These are phyloP conservation scores for Cylindrodendrum hubeiense DNA, from an alignment of 2,329 filamentous ascomycete genomes.

Conservation along the genomic window DNA sequence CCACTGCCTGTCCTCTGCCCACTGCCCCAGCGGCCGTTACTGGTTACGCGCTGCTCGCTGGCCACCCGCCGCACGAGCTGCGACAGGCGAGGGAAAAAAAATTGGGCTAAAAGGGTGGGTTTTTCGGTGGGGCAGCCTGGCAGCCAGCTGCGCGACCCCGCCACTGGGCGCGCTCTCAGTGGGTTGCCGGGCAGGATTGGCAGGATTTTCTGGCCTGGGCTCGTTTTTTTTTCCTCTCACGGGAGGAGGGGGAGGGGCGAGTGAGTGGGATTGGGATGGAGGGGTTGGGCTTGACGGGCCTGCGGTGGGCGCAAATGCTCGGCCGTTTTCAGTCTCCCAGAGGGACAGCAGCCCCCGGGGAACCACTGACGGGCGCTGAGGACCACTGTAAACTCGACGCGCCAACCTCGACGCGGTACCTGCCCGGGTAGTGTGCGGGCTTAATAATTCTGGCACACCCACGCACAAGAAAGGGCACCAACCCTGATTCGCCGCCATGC, in stretches of 20 bases:
- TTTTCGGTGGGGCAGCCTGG: conserved; percentile 21
- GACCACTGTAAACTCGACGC: background rate
- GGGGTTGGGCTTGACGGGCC: background rate
- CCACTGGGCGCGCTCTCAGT: conserved; percentile 2
- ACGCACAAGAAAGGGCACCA: conserved; percentile 44
- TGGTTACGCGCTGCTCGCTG: background rate
- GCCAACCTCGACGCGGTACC: background rate
- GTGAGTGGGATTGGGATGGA: conserved; percentile 18
- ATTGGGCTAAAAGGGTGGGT: conserved; percentile 33
- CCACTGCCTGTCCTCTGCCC: too few species aligned
- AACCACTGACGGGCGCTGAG: conserved; percentile 3
- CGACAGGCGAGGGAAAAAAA: conserved; percentile 39
- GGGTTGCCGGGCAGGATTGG: conserved; percentile 3
- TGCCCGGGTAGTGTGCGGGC: conserved; percentile 3
- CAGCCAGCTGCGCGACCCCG: conserved; percentile 18
- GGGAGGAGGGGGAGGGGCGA: conserved; percentile 13
- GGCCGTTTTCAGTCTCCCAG: conserved; percentile 1
- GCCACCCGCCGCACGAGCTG: conserved; percentile 1
- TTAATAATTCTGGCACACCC: conserved; percentile 2
- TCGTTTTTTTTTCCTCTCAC: background rate
- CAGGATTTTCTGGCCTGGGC: conserved; percentile 9
- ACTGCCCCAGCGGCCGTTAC: background rate
- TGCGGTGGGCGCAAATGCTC: background rate
- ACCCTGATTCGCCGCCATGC: conserved; percentile 38
- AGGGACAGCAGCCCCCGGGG: background rate